These are phyloP conservation scores for Aristolochia californica DNA, from an alignment of 164 flowering plant species.

Conservation along the genomic window DNA sequence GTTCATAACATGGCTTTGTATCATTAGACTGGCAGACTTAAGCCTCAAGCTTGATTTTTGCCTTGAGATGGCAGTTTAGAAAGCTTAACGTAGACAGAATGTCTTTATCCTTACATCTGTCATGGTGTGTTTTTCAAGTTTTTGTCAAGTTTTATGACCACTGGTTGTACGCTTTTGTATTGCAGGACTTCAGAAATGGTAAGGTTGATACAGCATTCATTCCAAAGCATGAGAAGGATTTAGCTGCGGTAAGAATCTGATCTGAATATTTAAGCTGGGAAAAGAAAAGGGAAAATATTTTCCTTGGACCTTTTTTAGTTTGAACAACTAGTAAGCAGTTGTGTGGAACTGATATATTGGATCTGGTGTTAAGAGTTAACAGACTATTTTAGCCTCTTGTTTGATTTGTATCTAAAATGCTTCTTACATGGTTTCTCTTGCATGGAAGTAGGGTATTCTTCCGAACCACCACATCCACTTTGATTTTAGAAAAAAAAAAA, in stretches of 20 bases:
- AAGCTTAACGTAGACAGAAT: too few species aligned
- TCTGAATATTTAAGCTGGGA: background rate
- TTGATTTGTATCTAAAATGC: too few species aligned
- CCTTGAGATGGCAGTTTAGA: too few species aligned
- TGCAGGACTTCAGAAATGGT: constrained; percentile 88
- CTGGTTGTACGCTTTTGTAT: constrained; percentile 3
- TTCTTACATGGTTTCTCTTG: too few species aligned
- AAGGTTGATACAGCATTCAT: constrained; percentile 94
- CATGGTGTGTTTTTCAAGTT: background rate
- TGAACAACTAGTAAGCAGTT: too few species aligned
- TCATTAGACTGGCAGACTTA: too few species aligned
- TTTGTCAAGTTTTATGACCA: background rate
- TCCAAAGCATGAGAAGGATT: constrained; percentile 85
- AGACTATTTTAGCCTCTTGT: too few species aligned
- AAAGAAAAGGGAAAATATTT: background rate
- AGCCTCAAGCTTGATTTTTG: too few species aligned
- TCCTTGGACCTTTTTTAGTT: background rate
- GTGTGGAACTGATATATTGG: background rate
- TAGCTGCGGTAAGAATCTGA: constrained; percentile 45
- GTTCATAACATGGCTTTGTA: too few species aligned
- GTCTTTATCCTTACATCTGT: background rate
- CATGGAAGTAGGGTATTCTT: too few species aligned
- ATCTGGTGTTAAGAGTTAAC: too few species aligned
- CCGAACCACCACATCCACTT: background rate
- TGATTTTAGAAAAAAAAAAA: background rate